phyloP scores from a whole-genome alignment of 2,329 filamentous ascomycete species.

The Xylaria sp. region DNA sequence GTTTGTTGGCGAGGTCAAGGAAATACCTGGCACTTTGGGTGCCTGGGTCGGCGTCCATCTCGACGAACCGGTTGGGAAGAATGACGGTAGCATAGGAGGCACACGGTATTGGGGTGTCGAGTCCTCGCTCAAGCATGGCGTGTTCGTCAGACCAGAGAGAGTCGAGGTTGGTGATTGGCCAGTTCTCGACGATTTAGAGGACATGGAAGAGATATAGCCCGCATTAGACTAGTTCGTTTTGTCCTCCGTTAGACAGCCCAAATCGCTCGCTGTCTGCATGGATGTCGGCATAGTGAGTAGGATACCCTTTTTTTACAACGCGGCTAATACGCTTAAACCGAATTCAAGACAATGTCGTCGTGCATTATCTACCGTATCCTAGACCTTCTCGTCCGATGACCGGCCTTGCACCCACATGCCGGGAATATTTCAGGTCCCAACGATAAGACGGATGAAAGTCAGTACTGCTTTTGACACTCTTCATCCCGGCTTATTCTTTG shows the following conservation, averaged over 20 bases:
- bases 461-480: background rate
- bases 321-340: background rate
- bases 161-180: slow-evolving; percentile 81
- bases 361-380: slow-evolving; percentile 12
- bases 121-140: slow-evolving; percentile 74
- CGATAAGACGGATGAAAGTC: background rate
- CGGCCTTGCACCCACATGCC: background rate
- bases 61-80: slow-evolving; percentile 84
- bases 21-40: slow-evolving; percentile 73
- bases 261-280: slow-evolving; percentile 16
- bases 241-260: slow-evolving; percentile 7
- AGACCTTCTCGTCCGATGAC: slow-evolving; percentile 3
- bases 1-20: slow-evolving; percentile 78
- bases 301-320: background rate
- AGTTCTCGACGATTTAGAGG: slow-evolving; percentile 76
- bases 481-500: background rate
- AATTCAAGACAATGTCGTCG: slow-evolving; percentile 8
- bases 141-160: slow-evolving; percentile 81
- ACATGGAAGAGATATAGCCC: slow-evolving; percentile 76
- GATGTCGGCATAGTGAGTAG: slow-evolving; percentile 10
- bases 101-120: slow-evolving; percentile 76
- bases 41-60: slow-evolving; percentile 79
- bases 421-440: background rate
- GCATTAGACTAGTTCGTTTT: slow-evolving; percentile 28
- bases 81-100: slow-evolving; percentile 77